These are phyloP conservation scores for Aspergillus costaricaensis DNA, from an alignment of 2,329 filamentous ascomycete species.

Conservation along the genomic window DNA sequence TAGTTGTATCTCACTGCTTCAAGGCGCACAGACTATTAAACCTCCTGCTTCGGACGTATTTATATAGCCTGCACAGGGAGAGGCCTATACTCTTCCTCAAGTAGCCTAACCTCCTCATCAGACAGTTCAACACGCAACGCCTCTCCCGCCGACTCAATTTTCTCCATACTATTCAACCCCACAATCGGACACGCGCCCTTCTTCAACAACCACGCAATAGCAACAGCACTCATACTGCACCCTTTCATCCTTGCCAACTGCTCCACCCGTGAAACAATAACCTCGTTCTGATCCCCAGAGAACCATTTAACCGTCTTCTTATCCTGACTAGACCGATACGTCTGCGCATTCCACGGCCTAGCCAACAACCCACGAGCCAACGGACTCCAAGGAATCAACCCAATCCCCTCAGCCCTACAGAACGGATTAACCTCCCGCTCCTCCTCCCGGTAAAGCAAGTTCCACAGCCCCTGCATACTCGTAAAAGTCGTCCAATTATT, in stretches of 20 bases:
- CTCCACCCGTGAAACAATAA: slow-evolving; percentile 21
- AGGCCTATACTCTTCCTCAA: slow-evolving; percentile 8
- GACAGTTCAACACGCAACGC: background rate
- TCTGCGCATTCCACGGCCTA: slow-evolving; percentile 23
- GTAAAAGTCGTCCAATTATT: slow-evolving; percentile 62
- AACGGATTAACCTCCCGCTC: slow-evolving; percentile 28
- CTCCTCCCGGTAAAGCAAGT: slow-evolving; percentile 26
- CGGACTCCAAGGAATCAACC: slow-evolving; percentile 28
- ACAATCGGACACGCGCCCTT: slow-evolving; percentile 28
- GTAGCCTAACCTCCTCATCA: background rate
- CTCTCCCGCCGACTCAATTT: slow-evolving; percentile 3
- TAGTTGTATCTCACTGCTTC: background rate
- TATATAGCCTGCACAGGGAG: background rate
- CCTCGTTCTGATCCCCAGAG: background rate
- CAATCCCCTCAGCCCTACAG: slow-evolving; percentile 23
- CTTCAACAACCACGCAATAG: slow-evolving; percentile 26
- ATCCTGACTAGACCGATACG: background rate
- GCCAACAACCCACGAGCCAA: slow-evolving; percentile 35
- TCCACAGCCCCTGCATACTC: slow-evolving; percentile 52
- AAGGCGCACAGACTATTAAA: background rate
- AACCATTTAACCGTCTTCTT: background rate
- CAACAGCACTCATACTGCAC: slow-evolving; percentile 26
- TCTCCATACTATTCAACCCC: slow-evolving; percentile 25
- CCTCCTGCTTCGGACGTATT: background rate
- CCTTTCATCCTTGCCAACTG: slow-evolving; percentile 17